A percentile compares a stretch with the other conserved stretches of the same genome.
Evolutionary conservation across 768 basidiomycete genomes (phyloP).

Genomic region (Peribolospora baueri): DNA sequence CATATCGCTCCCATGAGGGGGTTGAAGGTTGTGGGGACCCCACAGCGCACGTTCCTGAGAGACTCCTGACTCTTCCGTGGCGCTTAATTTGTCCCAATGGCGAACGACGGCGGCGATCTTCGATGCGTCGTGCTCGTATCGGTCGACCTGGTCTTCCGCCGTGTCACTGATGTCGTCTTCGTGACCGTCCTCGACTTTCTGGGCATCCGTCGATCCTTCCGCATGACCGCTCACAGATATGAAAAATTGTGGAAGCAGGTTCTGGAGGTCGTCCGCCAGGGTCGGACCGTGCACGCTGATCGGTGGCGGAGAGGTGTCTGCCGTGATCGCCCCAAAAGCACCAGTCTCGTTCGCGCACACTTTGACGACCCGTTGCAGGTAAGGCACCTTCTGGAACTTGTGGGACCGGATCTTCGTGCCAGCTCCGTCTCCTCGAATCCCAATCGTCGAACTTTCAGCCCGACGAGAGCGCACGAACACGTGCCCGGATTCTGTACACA

Average conservation of each 20-base stretch:
- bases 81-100: too few species aligned
- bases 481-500: conserved; percentile 86
- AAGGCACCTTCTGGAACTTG: conserved; percentile 56
- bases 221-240: conserved; percentile 10
- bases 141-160: neutral
- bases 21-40: conserved; percentile 4
- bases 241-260: conserved; percentile 35
- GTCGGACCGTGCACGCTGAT: conserved; percentile 33
- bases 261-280: conserved; percentile 40
- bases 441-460: neutral
- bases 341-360: conserved; percentile 73
- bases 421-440: neutral
- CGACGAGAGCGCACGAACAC: conserved; percentile 43
- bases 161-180: conserved; percentile 22
- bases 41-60: neutral
- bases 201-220: neutral
- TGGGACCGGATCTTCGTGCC: neutral
- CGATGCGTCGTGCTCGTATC: neutral
- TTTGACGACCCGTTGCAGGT: conserved; percentile 56
- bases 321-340: conserved; percentile 58
- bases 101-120: conserved; percentile 3
- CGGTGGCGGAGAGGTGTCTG: conserved; percentile 37
- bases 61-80: too few species aligned
- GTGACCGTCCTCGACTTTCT: conserved; percentile 20
- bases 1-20: conserved; percentile 38